A percentile compares a stretch with the other conserved stretches of the same genome.
These are phyloP conservation scores for Phytopythium boreale DNA, from an alignment of 352 stramenopile species.

Conservation along the genomic window DNA sequence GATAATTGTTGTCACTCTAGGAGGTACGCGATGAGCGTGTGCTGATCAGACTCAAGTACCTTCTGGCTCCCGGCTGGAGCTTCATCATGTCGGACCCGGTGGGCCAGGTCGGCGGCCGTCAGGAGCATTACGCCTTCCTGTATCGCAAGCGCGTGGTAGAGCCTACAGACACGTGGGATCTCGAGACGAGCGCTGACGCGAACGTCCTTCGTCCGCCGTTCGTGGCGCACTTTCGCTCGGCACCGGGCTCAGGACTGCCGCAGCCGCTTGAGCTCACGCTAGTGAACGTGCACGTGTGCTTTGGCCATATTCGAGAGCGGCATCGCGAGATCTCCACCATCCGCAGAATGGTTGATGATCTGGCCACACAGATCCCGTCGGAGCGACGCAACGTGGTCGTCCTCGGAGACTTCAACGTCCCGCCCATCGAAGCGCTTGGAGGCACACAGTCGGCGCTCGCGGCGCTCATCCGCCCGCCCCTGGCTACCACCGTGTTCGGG, in stretches of 20 bases:
- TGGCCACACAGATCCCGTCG: slow-evolving; percentile 10
- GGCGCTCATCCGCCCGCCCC: slow-evolving; percentile 44
- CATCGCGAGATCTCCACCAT: slow-evolving; percentile 35
- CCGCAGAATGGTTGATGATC: slow-evolving; percentile 21
- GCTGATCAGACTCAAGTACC: slow-evolving; percentile 48
- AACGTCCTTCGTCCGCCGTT: slow-evolving; percentile 38
- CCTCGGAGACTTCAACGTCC: slow-evolving; percentile 68
- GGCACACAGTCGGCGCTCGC: slow-evolving; percentile 19
- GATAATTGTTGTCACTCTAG: slow-evolving; percentile 2
- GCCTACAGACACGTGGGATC: slow-evolving; percentile 21
- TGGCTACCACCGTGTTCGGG: slow-evolving; percentile 50
- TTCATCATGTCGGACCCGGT: slow-evolving; percentile 53
- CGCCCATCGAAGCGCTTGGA: slow-evolving; percentile 37
- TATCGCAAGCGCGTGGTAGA: slow-evolving; percentile 34
- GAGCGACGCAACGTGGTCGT: slow-evolving; percentile 34
- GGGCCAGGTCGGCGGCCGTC: slow-evolving; percentile 14
- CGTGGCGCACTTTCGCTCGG: slow-evolving; percentile 37
- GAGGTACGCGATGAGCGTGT: slow-evolving; percentile 65
- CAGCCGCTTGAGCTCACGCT: slow-evolving; percentile 30
- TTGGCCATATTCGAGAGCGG: slow-evolving; percentile 24
- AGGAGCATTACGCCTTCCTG: slow-evolving; percentile 55
- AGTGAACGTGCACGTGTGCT: slow-evolving; percentile 56
- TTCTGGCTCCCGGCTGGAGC: slow-evolving; percentile 47
- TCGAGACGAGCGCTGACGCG: slow-evolving; percentile 11
- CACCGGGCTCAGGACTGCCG: slow-evolving; percentile 7